Percentiles rank a stretch among this genome's conserved stretches.
Conservation (phyloP, 805 yeast genomes). For the Candida schatavii region DNA sequence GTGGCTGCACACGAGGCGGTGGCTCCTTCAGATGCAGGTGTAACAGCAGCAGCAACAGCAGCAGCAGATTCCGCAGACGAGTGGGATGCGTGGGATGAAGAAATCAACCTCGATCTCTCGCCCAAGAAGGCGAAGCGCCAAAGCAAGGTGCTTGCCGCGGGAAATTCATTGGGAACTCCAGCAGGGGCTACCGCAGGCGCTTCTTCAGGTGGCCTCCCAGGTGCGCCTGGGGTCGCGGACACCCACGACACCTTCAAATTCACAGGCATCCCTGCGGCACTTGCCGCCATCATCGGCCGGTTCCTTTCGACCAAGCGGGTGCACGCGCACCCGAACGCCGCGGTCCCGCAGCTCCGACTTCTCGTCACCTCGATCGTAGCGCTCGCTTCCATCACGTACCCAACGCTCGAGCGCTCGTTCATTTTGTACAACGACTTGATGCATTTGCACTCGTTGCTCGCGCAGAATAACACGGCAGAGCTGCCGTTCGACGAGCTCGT, state of each 20-base stretch:
- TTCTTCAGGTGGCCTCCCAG: too few relatives aligned
- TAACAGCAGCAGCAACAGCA: conserved; percentile 26
- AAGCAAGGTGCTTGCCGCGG: not conserved
- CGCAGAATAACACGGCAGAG: not conserved
- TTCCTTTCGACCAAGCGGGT: not conserved
- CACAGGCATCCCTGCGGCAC: not conserved
- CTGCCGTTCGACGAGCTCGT: conserved; percentile 11
- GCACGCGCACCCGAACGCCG: conserved; percentile 13
- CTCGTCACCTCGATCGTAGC: conserved; percentile 29
- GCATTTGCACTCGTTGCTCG: conserved; percentile 15
- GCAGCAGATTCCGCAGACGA: conserved; percentile 31
- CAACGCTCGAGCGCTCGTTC: conserved; percentile 29
- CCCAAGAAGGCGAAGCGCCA: conserved; percentile 5
- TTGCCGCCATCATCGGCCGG: not conserved
- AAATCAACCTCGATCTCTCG: conserved; percentile 1
- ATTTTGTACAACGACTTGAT: conserved; percentile 35
- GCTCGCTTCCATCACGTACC: conserved; percentile 31
- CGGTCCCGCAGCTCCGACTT: conserved; percentile 19
- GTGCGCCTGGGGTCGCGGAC: too few relatives aligned
- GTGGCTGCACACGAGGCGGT: conserved; percentile 1
- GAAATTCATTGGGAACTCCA: not conserved
- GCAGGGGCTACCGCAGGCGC: not conserved
- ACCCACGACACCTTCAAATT: conserved; percentile 13
- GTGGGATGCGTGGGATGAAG: conserved; percentile 21
- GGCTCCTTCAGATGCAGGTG: conserved; percentile 8